These are phyloP conservation scores for Fusarium aywerte DNA, from an alignment of 2,329 filamentous ascomycete genomes.

Conservation along the genomic window DNA sequence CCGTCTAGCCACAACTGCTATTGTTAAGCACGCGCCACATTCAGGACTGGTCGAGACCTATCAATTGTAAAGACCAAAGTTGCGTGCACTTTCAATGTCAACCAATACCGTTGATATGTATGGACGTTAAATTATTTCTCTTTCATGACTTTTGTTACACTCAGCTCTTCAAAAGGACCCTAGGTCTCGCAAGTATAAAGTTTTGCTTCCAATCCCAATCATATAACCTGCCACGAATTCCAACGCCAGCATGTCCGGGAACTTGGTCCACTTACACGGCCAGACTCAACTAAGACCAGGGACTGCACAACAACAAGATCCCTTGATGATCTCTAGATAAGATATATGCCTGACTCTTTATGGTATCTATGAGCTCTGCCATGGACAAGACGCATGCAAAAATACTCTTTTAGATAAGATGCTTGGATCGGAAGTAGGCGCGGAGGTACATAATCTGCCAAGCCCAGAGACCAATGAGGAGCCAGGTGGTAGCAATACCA, in stretches of 20 bases:
- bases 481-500: slow-evolving; percentile 90
- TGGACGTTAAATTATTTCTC: slow-evolving; percentile 43
- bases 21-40: slow-evolving; percentile 22
- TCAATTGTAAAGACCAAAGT: background rate
- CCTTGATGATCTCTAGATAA: slow-evolving; percentile 13
- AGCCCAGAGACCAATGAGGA: slow-evolving; percentile 86
- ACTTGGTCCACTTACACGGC: slow-evolving; percentile 33
- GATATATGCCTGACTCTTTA: slow-evolving; percentile 8
- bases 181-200: slow-evolving; percentile 21
- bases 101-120: slow-evolving; percentile 20
- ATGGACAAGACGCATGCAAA: slow-evolving; percentile 31
- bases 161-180: slow-evolving; percentile 38
- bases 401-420: slow-evolving; percentile 51
- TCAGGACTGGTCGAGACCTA: background rate
- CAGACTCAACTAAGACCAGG: slow-evolving; percentile 21
- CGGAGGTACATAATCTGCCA: slow-evolving; percentile 99
- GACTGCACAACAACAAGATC: slow-evolving; percentile 2
- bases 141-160: slow-evolving; percentile 47
- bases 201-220: slow-evolving; percentile 38
- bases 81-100: slow-evolving; percentile 10
- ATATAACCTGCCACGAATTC: slow-evolving; percentile 44
- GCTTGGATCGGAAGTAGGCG: slow-evolving; percentile 85
- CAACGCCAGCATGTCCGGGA: slow-evolving; percentile 44
- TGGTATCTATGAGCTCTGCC: slow-evolving; percentile 13
- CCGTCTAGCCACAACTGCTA: slow-evolving; percentile 13